Evolutionary conservation across 2,329 filamentous ascomycete genomes (phyloP), one percentile per base, ranked within the genome.

Genomic region (Fonsecaea monophora): DNA sequence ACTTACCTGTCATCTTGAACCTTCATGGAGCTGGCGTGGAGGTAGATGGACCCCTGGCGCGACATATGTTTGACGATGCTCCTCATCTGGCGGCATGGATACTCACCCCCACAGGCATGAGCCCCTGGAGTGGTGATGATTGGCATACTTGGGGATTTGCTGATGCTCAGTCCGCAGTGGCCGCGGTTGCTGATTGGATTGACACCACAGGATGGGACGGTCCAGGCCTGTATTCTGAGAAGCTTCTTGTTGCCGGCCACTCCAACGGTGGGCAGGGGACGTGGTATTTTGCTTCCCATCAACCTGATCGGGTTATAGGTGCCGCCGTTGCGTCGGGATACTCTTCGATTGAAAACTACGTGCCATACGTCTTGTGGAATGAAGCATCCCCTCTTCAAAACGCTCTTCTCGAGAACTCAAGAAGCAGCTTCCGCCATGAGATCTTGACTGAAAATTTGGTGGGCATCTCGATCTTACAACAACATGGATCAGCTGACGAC

Each of bases 231-330:
- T 77, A 84, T 60, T 72, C 74, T 7, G 71, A 82, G 37, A 79
- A 80, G 59, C 84, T 85, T 83, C 78, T 88, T 37, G 79, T 86
- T 5, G 78, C 76, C 37, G 86, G 86, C 0, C 86, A 88, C 74
- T 88, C 86, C 2, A 88, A 88, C 71, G 86, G 86, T 56, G 86
- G 83, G 73, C 86, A 88, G 75, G 86, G 85, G 8, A 80, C 82
- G 3, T 88, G 86, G 86, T 86, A 84, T 75, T 76, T 81, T 18
- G 73, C 86, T 30, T 84, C 84, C 1, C 85, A 88, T 74, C 77
- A 80, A 30, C 86, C 85, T 15, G 85, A 87, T 72, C 85, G 83
- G 55, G 75, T 87, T 40, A 77, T 87, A 42, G 85, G 84, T 21
- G 85, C 84, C 21, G 82, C 83, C 12, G 83, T 85, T n/a, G 77